These are phyloP conservation scores for Pythium phragmiticola DNA, from an alignment of 352 stramenopile genomes.

Conservation along the genomic window DNA sequence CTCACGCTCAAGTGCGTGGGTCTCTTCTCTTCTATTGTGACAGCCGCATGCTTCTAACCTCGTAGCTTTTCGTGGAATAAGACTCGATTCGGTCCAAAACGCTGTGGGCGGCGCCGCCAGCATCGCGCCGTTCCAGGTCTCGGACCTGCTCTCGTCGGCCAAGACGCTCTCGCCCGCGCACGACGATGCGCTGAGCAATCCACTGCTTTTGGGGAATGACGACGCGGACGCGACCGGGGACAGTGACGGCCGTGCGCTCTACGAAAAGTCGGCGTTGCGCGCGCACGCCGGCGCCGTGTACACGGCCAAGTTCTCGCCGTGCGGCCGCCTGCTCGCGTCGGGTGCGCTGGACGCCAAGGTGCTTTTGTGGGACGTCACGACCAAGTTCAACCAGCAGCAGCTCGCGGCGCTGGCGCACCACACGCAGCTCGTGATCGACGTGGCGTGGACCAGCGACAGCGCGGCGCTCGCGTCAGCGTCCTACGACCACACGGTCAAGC, in stretches of 20 bases:
- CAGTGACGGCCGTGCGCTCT: conserved; percentile 61
- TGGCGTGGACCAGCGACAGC: conserved; percentile 84
- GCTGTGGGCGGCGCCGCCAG: conserved; percentile 18
- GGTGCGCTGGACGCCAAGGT: conserved; percentile 82
- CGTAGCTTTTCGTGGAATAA: conserved; percentile 21
- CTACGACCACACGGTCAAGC: conserved; percentile 88
- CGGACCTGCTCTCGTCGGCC: conserved; percentile 53
- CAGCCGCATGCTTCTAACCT: not conserved
- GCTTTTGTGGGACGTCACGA: conserved; percentile 85
- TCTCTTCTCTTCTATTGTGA: not conserved
- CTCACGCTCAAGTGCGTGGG: conserved; percentile 75
- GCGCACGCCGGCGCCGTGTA: conserved; percentile 80
- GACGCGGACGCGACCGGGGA: conserved; percentile 61
- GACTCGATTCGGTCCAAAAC: conserved; percentile 67
- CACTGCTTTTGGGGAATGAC: conserved; percentile 46
- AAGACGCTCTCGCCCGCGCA: conserved; percentile 38
- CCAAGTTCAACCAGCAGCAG: conserved; percentile 88
- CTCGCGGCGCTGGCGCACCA: conserved; percentile 73
- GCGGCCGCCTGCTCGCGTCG: conserved; percentile 69
- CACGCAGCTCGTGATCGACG: conserved; percentile 83
- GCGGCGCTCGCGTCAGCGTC: conserved; percentile 73
- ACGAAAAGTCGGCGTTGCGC: conserved; percentile 83
- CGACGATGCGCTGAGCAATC: conserved; percentile 31
- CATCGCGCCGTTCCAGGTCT: conserved; percentile 67
- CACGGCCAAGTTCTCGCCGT: conserved; percentile 72